phyloP scores from a whole-genome alignment of 1,139 yeast genomes.

The Magnusiomyces suaveolens region DNA sequence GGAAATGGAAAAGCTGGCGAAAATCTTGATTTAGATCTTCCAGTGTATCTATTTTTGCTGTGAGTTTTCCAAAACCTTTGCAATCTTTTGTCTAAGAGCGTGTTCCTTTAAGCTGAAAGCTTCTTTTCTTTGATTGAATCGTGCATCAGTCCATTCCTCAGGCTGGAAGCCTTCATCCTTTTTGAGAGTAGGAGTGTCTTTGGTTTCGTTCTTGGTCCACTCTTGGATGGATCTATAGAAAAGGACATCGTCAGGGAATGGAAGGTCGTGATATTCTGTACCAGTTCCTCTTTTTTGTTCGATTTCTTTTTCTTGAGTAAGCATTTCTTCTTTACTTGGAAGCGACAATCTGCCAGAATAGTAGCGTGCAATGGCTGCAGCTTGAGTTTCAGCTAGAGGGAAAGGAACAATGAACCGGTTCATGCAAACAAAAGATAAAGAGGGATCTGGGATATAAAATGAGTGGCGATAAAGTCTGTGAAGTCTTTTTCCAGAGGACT shows the following conservation, averaged over 20 bases:
- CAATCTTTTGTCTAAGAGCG: background rate
- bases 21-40: too few species aligned
- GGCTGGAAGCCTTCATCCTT: conserved; percentile 21
- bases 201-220: conserved; percentile 29
- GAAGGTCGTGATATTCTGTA: conserved; percentile 38
- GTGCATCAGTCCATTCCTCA: conserved; percentile 21
- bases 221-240: conserved; percentile 36
- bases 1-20: too few species aligned
- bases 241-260: conserved; percentile 42
- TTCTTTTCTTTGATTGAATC: background rate
- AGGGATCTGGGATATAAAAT: conserved; percentile 45
- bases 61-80: background rate
- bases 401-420: conserved; percentile 50
- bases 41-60: too few species aligned
- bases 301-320: conserved; percentile 19
- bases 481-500: conserved; percentile 39
- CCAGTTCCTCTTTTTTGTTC: conserved; percentile 33
- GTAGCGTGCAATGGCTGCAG: conserved; percentile 45
- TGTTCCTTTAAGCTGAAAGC: background rate
- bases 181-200: background rate
- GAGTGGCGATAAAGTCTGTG: conserved; percentile 46
- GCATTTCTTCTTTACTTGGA: conserved; percentile 27
- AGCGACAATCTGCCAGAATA: conserved; percentile 41
- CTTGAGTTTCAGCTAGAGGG: conserved; percentile 51
- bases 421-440: conserved; percentile 45